Conservation (phyloP, 2,329 filamentous ascomycete genomes). For the Didymella glomerata region DNA sequence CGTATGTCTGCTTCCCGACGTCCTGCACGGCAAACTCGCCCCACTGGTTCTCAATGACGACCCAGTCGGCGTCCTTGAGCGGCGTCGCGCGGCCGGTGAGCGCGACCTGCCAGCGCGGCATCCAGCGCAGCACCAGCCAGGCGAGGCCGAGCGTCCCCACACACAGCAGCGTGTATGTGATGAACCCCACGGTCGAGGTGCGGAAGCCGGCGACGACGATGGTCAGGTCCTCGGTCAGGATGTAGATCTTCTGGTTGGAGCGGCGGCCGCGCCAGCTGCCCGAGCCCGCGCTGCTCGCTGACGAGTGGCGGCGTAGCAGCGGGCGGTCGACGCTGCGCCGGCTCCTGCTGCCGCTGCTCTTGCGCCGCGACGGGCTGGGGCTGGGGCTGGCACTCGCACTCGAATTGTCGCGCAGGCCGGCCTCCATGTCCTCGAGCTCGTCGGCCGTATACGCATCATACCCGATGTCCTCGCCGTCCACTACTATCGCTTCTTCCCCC, state of each 20-base stretch:
- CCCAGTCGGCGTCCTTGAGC: constrained; percentile 82
- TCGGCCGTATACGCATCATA: constrained; percentile 52
- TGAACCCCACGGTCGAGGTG: constrained; percentile 75
- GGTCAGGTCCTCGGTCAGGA: constrained; percentile 90
- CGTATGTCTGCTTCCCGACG: constrained; percentile 68
- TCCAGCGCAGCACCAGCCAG: constrained; percentile 87
- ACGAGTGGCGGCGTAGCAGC: constrained; percentile 76
- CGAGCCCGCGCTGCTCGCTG: constrained; percentile 72
- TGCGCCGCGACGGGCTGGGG: constrained; percentile 58
- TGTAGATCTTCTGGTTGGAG: constrained; percentile 88
- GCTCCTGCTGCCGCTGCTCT: constrained; percentile 70
- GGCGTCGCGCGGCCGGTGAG: constrained; percentile 74
- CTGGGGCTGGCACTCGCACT: constrained; percentile 11
- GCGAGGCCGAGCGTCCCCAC: constrained; percentile 76
- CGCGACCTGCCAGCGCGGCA: constrained; percentile 84
- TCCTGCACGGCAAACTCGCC: constrained; percentile 84
- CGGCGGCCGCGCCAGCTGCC: constrained; percentile 66
- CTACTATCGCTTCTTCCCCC: constrained; percentile 43
- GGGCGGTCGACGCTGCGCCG: constrained; percentile 64
- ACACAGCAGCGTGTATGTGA: constrained; percentile 75
- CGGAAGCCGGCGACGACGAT: constrained; percentile 92
- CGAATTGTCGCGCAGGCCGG: constrained; percentile 26
- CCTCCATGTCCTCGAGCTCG: constrained; percentile 54
- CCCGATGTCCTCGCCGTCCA: constrained; percentile 42
- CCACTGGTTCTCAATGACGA: constrained; percentile 98